Conservation (phyloP, 1,284 basidiomycete genomes). For the Fistulinella cinereoalba region DNA sequence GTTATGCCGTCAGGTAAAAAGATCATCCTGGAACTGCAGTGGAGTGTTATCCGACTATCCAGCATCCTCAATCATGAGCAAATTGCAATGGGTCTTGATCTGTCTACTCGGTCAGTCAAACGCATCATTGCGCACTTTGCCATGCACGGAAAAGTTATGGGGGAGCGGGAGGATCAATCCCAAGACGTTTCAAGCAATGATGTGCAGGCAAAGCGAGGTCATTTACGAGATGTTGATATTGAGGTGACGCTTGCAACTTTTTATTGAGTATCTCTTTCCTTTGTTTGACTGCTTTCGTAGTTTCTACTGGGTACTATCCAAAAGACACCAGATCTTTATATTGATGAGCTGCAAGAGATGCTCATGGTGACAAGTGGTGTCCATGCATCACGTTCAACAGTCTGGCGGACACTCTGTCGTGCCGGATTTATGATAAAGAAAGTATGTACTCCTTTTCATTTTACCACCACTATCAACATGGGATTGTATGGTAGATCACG, state of each 20-base stretch:
- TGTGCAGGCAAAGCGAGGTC: no score
- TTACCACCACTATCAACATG: no score
- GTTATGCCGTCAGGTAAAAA: constrained; percentile 5
- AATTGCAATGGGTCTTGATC: background rate
- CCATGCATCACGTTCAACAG: background rate
- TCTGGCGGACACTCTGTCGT: background rate
- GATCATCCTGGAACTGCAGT: background rate
- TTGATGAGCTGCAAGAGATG: background rate
- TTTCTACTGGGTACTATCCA: background rate
- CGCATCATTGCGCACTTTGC: background rate
- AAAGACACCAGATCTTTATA: background rate
- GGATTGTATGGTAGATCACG: constrained; percentile 1
- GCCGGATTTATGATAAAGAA: constrained; percentile 4
- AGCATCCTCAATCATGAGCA: background rate
- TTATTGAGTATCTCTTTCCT: background rate
- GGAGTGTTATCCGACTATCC: background rate
- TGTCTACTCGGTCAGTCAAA: background rate
- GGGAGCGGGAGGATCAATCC: background rate
- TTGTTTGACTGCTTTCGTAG: no score
- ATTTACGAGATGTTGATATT: background rate
- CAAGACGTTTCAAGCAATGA: background rate
- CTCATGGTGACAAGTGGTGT: background rate
- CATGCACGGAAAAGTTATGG: background rate
- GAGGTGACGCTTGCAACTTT: background rate
- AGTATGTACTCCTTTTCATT: constrained; percentile 2